Evolutionary conservation across 2,329 filamentous ascomycete species (phyloP), one percentile per base, ranked within the genome.

Genomic region (Periconia sp.): DNA sequence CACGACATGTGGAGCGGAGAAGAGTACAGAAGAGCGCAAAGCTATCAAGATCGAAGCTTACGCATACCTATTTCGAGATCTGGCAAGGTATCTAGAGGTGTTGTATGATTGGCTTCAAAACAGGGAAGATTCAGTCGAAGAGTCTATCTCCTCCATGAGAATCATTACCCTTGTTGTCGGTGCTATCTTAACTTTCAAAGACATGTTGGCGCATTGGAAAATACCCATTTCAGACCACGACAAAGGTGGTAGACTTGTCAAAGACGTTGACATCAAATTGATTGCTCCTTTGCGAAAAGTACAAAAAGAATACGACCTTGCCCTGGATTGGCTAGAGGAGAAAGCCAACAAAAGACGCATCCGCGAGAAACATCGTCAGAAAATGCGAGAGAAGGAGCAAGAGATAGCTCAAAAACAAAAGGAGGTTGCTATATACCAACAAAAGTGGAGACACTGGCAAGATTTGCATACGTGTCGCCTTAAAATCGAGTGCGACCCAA

Each of bases 41-140:
- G 23, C 14, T 3, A 61, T 71, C 52, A 72, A 71, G 47, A 17
- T 18, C 14, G 70, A 73, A 37, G 65, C 64, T 1, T 72, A 62
- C 49, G 52, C 50, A 1, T 58, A 66, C 42, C 44, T 71, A 3
- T 72, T 73, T 45, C 60, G 57, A 17, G 44, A 56, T 13, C 45
- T 71, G 6, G 45, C 54, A 6, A 10, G 31, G 1, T 58, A 65
- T 14, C 41, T 71, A 0, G 49, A 61, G 47, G 50, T 48, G 7
- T 49, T 66, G 17, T 54, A 66, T n/a, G 45, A 46, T 7, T 65
- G 60, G 55, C 33, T 65, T 2, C 11, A 30, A n/a, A 46, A 56
- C 6, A 47, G 27, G 0, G 43, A 53, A 15, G 56, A 51, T 9
- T 45, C 60, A 0, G 15, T 57, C 1, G 49, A 20, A 13, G 30